Base-by-base conservation (phyloP, 495 filamentous ascomycete genomes). In the Trichocladium uniseriatum region DNA sequence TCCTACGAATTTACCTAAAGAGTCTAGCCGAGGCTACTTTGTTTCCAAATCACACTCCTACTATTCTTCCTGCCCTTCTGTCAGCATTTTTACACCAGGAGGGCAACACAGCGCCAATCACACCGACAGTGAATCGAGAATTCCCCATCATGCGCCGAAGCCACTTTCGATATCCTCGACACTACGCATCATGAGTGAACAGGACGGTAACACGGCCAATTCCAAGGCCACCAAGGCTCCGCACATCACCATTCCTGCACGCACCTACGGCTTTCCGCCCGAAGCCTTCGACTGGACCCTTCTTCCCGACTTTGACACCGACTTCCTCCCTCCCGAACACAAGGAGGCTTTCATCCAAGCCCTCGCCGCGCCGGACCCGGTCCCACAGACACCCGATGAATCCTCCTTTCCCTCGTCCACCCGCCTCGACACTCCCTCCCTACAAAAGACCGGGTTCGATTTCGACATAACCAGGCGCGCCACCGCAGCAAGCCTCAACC, bases 301-400 rank as follows among this genome's bases (percentile, higher is more conserved):
- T 3, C 68, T 87, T 43, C 83, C 83, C 15, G 83, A 88, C 58
- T 72, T 73, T 56, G 74, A 83, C 54, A 69, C 67, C 50, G 78
- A 87, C 37, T 89, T 88, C 55, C 70, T 88, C 57, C 74, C 56
- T 3, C 65, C 76, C 34, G 70, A 71, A 53, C 64, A 82, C 51
- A 63, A 81, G 40, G 70, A 69, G 15, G 79, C 79, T 13, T 83
- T 83, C 53, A 69, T 72, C 31, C 67, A 65, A n/a, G 79, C 79
- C 14, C 71, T 83, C 27, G 57, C 59, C 19, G 77, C 77, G 10
- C 78, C 78, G 8, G 78, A 80, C 20, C 68, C 68, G 1, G 40
- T 63, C 35, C 53, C 42, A 1, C 55, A 63, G 24, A 64, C 54
- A 11, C 56, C 69, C 14, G 66, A 72, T 35, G 73, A 77, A 34